Conservation (phyloP, 169 alveolate species). For the Amoebophrya sp. region DNA sequence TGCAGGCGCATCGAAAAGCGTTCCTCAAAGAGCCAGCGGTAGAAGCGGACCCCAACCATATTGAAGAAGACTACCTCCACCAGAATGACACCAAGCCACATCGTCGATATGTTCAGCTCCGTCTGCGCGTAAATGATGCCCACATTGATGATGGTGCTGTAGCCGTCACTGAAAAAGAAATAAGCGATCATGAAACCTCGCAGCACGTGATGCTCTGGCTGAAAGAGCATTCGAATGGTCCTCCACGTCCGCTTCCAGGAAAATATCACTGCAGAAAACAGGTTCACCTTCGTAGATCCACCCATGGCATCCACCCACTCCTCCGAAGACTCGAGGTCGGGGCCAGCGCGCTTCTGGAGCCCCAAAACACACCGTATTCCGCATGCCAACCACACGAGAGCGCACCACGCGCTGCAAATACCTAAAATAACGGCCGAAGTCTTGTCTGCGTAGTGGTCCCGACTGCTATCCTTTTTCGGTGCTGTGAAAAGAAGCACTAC, state of each 20-base stretch:
- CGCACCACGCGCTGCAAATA: neutral
- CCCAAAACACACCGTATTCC: neutral
- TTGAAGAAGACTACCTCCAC: conserved; percentile 8
- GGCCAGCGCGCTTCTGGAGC: neutral
- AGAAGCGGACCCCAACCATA: neutral
- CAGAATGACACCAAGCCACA: neutral
- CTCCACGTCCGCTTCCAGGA: neutral
- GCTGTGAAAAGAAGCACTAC: neutral
- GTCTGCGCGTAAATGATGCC: neutral
- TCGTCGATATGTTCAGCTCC: neutral
- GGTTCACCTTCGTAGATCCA: neutral
- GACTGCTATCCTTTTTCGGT: neutral
- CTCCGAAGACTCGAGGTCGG: neutral
- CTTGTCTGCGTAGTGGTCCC: neutral
- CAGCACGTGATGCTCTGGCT: neutral
- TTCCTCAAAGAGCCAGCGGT: neutral
- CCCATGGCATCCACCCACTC: neutral
- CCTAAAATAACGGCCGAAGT: neutral
- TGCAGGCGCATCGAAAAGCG: neutral
- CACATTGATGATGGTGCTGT: neutral
- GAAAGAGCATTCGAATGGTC: neutral
- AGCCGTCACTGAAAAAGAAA: neutral
- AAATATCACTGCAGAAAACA: neutral
- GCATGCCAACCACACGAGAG: neutral
- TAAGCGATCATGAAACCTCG: neutral